Base-by-base conservation (phyloP, 108 stramenopile genomes). In the Conticribra guillardii region DNA sequence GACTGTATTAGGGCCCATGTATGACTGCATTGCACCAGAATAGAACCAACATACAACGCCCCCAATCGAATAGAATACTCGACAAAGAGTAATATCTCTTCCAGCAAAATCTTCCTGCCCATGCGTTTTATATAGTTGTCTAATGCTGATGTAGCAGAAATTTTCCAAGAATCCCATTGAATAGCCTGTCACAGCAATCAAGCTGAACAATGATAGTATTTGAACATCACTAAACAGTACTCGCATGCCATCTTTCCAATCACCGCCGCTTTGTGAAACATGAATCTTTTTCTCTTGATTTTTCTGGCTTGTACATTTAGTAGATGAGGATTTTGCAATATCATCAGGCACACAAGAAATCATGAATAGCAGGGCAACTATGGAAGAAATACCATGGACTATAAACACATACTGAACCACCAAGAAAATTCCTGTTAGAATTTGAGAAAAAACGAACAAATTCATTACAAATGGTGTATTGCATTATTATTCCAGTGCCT, bases 61-160 rank as follows among this genome's bases (percentile, higher is more conserved):
- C 18, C 76, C 76, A 4, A 63, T 44, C 3, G 67, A 58, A 23
- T 60, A 49, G 33, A 48, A 76, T 15, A 76, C 50, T 31, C 75
- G 50, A 30, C 65, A 76, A 27, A 69, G 22, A 47, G 60, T 68
- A 3, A 76, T 52, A 57, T 69, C 67, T 41, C 56, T 34, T 0
- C 75, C 75, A 15, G 62, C 60, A n/a, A 58, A 14, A 24, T 64
- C 64, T 16, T 29, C 19, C 63, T 64, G 61, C 1, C 54, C 60
- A 49, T 76, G 18, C 3, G 24, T 23, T 48, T 56, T 54, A 31
- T 69, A 76, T 33, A 76, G 32, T 31, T 50, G 61, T 57, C 56
- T 61, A 11, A 76, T 69, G 55, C 69, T 76, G 52, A 76, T 76
- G 24, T 76, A 76, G 62, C 68, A 69, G 49, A 76, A 76, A 67